These are phyloP conservation scores for Eruca vesicaria DNA, from an alignment of 441 rosid genomes.

Conservation along the genomic window DNA sequence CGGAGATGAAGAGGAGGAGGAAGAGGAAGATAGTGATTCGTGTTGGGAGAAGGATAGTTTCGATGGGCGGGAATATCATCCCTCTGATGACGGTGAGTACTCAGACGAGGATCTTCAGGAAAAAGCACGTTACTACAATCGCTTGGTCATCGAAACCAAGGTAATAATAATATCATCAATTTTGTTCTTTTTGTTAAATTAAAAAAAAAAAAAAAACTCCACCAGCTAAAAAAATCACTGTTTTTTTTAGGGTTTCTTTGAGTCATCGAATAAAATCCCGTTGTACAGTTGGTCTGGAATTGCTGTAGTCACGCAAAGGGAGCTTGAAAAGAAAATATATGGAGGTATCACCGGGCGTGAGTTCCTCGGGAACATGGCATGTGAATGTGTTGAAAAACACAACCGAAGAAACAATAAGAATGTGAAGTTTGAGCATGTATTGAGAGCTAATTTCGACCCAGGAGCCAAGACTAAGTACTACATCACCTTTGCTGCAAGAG, in stretches of 20 bases:
- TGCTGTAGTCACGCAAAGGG: not conserved
- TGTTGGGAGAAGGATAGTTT: slow-evolving; percentile 11
- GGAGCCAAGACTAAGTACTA: not conserved
- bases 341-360: not conserved
- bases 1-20: no score
- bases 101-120: not conserved
- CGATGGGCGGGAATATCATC: not conserved
- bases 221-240: not conserved
- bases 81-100: not conserved
- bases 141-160: not conserved
- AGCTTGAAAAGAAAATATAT: not conserved
- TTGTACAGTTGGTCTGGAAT: not conserved
- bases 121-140: not conserved
- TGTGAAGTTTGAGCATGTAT: not conserved
- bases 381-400: not conserved
- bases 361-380: not conserved
- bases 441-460: slow-evolving; percentile 14
- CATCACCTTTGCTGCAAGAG: slow-evolving; percentile 19
- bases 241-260: slow-evolving; percentile 5
- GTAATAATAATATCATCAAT: not conserved
- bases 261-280: not conserved
- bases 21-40: not conserved
- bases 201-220: no score
- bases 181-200: no score
- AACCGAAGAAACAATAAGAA: not conserved